Evolutionary conservation across 768 basidiomycete genomes (phyloP), one percentile per base, ranked within the genome.

Genomic region (Lactarius tabidus): DNA sequence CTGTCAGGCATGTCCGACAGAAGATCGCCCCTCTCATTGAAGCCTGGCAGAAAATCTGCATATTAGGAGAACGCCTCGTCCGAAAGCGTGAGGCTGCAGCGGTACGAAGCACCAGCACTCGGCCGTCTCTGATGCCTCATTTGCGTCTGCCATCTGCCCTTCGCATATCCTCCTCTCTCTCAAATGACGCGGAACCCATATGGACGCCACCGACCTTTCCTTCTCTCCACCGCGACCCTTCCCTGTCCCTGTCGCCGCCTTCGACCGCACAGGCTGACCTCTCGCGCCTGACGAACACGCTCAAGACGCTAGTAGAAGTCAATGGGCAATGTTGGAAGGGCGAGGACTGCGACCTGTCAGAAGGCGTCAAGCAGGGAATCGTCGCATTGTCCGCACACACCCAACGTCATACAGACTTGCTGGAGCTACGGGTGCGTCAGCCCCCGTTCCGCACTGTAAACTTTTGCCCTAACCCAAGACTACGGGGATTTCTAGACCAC

Each of bases 51-150:
- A 88, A 89, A 71, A 87, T 98, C 72, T 92, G 91, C 74, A 78
- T 91, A 62, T 82, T 94, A 61, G 84, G 88, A 23, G 96, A 98
- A 77, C 89, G 94, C 66, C 84, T 93, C 68, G 84, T 96, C 61
- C 93, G 89, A 76, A 85, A 95, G 77, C 86, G 92, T 72, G 91
- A 95, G 82, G 90, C 93, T 77, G 89, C 91, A 80, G 89, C 91
- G 82, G 92, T 91, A 89, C 85, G 91, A 80, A 77, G 76, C 76
- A 74, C 85, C 79, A 81, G 82, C 71, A 62, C 72, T 79, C 80
- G 84, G 80, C 84, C 82, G 76, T 75, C 80, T 75, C 84, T 82
- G 78, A 78, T 86, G 73, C 83, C 89, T 90, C 85, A 90, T 79
- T 81, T 88, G 77, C 75, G 80, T 62, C 85, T 89, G 60, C 72